Conservation (phyloP, 2,329 filamentous ascomycete genomes). For the Fusarium austroafricanum region DNA sequence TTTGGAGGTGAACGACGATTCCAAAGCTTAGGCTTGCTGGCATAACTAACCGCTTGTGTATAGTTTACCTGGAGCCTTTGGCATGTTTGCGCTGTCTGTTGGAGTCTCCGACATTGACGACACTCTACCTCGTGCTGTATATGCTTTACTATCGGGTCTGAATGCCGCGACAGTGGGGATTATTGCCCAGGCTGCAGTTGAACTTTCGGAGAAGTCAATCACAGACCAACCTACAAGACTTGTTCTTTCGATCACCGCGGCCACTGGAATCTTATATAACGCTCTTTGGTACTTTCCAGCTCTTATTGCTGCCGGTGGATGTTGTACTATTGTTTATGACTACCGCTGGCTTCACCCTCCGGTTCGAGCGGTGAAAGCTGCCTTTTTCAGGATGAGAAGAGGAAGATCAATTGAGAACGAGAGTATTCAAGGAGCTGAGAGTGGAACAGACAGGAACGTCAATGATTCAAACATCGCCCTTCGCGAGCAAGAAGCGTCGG, state of each 20-base stretch:
- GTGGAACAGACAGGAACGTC: not conserved
- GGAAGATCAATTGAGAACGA: fast-evolving
- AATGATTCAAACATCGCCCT: not conserved
- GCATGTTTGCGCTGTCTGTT: constrained; percentile 75
- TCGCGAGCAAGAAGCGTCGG: not conserved
- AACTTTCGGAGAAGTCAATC: constrained; percentile 75
- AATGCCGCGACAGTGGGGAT: constrained; percentile 80
- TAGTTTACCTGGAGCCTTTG: constrained; percentile 74
- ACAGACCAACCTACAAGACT: constrained; percentile 71
- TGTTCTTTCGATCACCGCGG: constrained; percentile 71
- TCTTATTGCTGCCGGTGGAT: constrained; percentile 48
- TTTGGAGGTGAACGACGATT: constrained; percentile 70
- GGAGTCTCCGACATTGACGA: constrained; percentile 71
- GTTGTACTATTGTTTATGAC: not conserved
- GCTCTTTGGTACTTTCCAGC: constrained; percentile 80
- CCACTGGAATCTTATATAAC: constrained; percentile 76
- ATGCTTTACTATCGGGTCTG: constrained; percentile 76
- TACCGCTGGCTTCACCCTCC: constrained; percentile 56
- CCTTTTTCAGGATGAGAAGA: fast-evolving
- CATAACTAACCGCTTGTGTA: constrained; percentile 41
- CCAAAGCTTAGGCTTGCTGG: fast-evolving
- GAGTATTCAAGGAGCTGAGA: not conserved
- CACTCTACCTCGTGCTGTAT: constrained; percentile 70
- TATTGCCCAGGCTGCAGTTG: constrained; percentile 75
- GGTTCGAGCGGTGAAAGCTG: fast-evolving